These are phyloP conservation scores for Achlya hypogyna DNA, from an alignment of 352 stramenopile genomes.

Conservation along the genomic window DNA sequence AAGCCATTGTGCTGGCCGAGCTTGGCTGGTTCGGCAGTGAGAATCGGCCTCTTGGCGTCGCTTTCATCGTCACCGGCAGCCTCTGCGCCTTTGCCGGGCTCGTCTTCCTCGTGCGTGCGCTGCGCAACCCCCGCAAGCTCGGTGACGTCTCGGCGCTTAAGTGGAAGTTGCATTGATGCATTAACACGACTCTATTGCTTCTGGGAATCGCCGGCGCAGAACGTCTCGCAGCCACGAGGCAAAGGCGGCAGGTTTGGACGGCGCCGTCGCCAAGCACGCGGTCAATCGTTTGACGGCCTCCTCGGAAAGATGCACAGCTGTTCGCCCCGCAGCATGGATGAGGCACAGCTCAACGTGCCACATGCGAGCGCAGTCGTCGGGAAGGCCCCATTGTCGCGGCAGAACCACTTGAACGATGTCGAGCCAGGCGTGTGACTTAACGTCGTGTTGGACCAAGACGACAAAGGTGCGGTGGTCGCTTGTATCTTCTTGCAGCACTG, in stretches of 20 bases:
- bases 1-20: constrained; percentile 56
- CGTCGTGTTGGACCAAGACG: background rate
- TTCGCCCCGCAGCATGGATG: background rate
- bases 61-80: constrained; percentile 45
- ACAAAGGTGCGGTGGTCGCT: background rate
- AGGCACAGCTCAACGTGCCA: background rate
- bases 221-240: background rate
- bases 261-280: background rate
- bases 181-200: background rate
- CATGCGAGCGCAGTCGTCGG: background rate
- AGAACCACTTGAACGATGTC: background rate
- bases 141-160: constrained; percentile 39
- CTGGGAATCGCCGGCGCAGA: background rate
- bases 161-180: constrained; percentile 37
- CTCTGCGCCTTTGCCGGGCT: constrained; percentile 41
- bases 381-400: background rate
- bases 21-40: constrained; percentile 57
- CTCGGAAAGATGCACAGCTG: background rate
- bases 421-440: background rate
- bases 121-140: constrained; percentile 36
- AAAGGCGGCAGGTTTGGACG: background rate
- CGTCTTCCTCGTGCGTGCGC: constrained; percentile 39
- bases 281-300: background rate
- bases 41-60: constrained; percentile 42
- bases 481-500: constrained; percentile 1